phyloP scores from a whole-genome alignment of 176 grass and related monocot species.

The Hordeum vulgare region MorexV3_pseudomolecules_assembly NC_058522.1:582655301-582655800 shows the following conservation, averaged over 20 bases:
- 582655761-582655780: not conserved
- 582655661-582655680: not conserved
- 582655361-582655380: not conserved
- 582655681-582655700: not conserved
- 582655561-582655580: not conserved
- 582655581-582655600: not conserved
- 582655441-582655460: constrained; percentile 18
- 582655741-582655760: constrained; percentile 11
- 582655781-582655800: not conserved
- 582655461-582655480: constrained; percentile 44
- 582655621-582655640: not conserved
- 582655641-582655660: not conserved
- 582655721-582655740: not conserved
- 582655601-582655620: not conserved
- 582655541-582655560: not conserved
- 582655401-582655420: constrained; percentile 3
- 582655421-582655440: constrained; percentile 1
- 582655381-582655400: not conserved
- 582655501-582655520: constrained; percentile 67
- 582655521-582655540: constrained; percentile 50
- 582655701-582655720: not conserved
- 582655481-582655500: constrained; percentile 63
- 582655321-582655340: not conserved
- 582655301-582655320: not conserved
- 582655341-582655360: not conserved